Conservation (phyloP, 2,329 filamentous ascomycete species). For the Ophiocordyceps sinensis region DNA sequence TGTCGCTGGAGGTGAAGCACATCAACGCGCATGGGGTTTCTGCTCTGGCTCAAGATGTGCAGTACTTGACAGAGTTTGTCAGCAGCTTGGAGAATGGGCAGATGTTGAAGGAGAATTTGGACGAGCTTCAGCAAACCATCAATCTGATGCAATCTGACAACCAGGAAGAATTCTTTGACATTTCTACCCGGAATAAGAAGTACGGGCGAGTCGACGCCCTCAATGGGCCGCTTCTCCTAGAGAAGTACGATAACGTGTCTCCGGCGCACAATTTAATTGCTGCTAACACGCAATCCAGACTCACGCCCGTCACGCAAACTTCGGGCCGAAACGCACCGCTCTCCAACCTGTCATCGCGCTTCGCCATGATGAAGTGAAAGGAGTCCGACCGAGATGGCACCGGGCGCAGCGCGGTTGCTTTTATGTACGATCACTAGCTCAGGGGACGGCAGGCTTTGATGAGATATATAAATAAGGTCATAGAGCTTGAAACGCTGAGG, state of each 20-base stretch:
- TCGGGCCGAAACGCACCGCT: slow-evolving; percentile 40
- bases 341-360: slow-evolving; percentile 59
- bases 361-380: slow-evolving; percentile 41
- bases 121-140: slow-evolving; percentile 88
- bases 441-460: too few relatives aligned
- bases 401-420: background rate
- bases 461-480: too few relatives aligned
- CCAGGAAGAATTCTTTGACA: slow-evolving; percentile 94
- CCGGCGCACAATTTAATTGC: background rate
- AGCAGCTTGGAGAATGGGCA: slow-evolving; percentile 67
- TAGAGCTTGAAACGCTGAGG: too few relatives aligned
- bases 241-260: slow-evolving; percentile 52
- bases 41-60: slow-evolving; percentile 68
- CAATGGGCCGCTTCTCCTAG: slow-evolving; percentile 77
- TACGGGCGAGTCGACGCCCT: slow-evolving; percentile 86
- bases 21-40: slow-evolving; percentile 81
- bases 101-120: slow-evolving; percentile 78
- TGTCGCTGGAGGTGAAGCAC: slow-evolving; percentile 63
- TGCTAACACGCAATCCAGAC: slow-evolving; percentile 26
- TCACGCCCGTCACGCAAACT: slow-evolving; percentile 48
- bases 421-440: background rate
- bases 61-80: slow-evolving; percentile 76
- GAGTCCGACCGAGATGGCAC: background rate
- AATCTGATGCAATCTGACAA: slow-evolving; percentile 77
- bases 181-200: slow-evolving; percentile 77